A percentile compares a stretch with the other conserved stretches of the same genome.
Evolutionary conservation across 768 basidiomycete genomes (phyloP).

Genomic region (Myochromella boudieri): DNA sequence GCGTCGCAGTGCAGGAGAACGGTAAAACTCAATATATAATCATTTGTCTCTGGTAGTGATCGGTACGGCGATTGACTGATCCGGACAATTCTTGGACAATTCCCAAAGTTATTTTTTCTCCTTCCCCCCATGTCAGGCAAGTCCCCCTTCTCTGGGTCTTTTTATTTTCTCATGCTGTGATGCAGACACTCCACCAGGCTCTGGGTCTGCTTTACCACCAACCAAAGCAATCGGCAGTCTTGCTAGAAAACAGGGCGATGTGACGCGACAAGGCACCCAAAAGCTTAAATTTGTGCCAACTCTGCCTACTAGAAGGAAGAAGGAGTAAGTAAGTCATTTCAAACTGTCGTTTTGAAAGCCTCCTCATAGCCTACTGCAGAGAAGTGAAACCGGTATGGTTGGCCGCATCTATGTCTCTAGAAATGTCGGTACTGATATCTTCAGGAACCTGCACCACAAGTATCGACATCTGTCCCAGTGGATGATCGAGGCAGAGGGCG

Average conservation of each 20-base stretch:
- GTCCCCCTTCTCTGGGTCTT: conserved; percentile 5
- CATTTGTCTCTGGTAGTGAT: too few relatives aligned
- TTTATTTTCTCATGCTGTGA: too few relatives aligned
- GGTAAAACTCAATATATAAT: too few relatives aligned
- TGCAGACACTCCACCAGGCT: too few relatives aligned
- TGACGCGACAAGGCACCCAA: conserved; percentile 71
- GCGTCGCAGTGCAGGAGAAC: too few relatives aligned
- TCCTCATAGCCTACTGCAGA: conserved; percentile 30
- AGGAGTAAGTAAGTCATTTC: conserved; percentile 58
- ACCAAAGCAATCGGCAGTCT: conserved; percentile 76
- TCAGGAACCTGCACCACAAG: conserved; percentile 48
- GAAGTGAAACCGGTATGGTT: conserved; percentile 63
- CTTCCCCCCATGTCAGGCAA: too few relatives aligned
- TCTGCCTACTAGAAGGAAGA: conserved; percentile 72
- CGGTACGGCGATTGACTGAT: conserved; percentile 3
- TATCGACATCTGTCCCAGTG: conserved; percentile 28
- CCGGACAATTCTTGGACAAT: too few relatives aligned
- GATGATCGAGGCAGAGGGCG: conserved; percentile 47
- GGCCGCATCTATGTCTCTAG: not conserved
- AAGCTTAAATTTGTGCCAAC: conserved; percentile 83
- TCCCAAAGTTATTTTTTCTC: too few relatives aligned
- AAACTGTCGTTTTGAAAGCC: conserved; percentile 1
- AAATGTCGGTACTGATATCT: conserved; percentile 8
- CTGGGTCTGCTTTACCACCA: conserved; percentile 25
- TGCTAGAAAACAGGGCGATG: conserved; percentile 69